Evolutionary conservation across 345 rosid species (phyloP).

Genomic region (Arabidopsis arenosa): DNA sequence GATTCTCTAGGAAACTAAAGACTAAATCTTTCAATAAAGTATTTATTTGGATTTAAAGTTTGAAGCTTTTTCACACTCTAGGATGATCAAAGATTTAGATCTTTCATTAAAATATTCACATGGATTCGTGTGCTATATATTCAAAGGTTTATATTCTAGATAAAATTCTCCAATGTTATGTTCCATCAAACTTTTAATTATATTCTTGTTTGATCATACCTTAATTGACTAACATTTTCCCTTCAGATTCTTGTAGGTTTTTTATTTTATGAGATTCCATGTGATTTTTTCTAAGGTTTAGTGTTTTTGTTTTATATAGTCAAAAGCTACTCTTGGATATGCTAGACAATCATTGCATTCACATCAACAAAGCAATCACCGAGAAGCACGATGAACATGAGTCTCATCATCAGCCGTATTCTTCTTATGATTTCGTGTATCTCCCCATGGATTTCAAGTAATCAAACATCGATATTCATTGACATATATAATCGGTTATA

Average conservation of each 20-base stretch:
- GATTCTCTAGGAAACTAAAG: conserved; percentile 23
- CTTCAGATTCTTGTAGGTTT: conserved; percentile 24
- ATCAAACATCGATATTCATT: conserved; percentile 19
- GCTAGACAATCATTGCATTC: conserved; percentile 94
- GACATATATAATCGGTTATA: neutral
- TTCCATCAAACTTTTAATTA: conserved; percentile 43
- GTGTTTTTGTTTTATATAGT: conserved; percentile 46
- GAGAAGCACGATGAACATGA: conserved; percentile 42
- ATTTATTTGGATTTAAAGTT: conserved; percentile 24
- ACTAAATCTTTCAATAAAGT: conserved; percentile 18
- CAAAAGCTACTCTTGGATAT: conserved; percentile 81
- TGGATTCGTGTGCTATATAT: conserved; percentile 40
- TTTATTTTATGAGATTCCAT: conserved; percentile 12
- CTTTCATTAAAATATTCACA: conserved; percentile 41
- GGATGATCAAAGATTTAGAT: conserved; percentile 30
- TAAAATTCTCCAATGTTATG: conserved; percentile 44
- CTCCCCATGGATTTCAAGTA: conserved; percentile 99
- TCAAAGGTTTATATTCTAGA: conserved; percentile 47
- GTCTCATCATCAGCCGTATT: conserved; percentile 61
- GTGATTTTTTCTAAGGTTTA: conserved; percentile 13
- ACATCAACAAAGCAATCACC: conserved; percentile 76
- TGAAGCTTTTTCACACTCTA: conserved; percentile 29
- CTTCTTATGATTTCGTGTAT: conserved; percentile 90
- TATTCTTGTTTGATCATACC: conserved; percentile 42
- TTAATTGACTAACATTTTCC: conserved; percentile 37